Evolutionary conservation across 2,329 filamentous ascomycete species (phyloP).

Genomic region (Botrytis sinoallii): DNA sequence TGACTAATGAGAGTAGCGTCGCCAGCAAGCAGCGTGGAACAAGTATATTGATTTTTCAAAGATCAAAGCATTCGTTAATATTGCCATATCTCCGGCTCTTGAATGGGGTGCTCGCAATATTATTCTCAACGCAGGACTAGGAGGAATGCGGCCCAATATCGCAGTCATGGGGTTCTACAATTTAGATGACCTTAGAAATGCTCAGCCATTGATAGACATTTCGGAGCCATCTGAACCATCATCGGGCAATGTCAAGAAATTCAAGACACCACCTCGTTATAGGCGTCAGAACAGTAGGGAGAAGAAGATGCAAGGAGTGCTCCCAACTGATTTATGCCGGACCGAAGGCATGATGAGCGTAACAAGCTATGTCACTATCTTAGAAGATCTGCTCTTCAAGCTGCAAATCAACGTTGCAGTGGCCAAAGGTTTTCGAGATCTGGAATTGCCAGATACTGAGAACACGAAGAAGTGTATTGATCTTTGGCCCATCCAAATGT

Average conservation of each 20-base stretch:
- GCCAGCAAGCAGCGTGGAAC: conserved; percentile 75
- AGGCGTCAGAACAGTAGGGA: conserved; percentile 53
- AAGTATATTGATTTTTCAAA: conserved; percentile 83
- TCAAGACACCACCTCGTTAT: conserved; percentile 30
- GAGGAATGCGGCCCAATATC: conserved; percentile 87
- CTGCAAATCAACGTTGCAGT: conserved; percentile 82
- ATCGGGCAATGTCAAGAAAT: conserved; percentile 24
- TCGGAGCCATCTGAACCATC: conserved; percentile 46
- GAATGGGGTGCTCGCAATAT: conserved; percentile 85
- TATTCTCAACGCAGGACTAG: conserved; percentile 75
- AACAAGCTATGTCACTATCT: conserved; percentile 73
- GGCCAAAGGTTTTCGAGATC: conserved; percentile 72
- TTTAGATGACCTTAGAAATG: conserved; percentile 68
- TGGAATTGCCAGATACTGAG: conserved; percentile 64
- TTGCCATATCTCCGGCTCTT: conserved; percentile 76
- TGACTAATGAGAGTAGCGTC: conserved; percentile 42
- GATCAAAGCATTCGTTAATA: conserved; percentile 87
- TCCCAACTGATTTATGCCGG: conserved; percentile 69
- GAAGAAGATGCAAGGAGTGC: conserved; percentile 52
- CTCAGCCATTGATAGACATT: conserved; percentile 54
- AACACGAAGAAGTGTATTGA: conserved; percentile 78
- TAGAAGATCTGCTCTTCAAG: conserved; percentile 76
- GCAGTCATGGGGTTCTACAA: conserved; percentile 79
- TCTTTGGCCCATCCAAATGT: conserved; percentile 92
- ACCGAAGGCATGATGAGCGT: conserved; percentile 66